Evolutionary conservation across 352 stramenopile species (phyloP).

Genomic region (Pelagophyceae sp.): DNA sequence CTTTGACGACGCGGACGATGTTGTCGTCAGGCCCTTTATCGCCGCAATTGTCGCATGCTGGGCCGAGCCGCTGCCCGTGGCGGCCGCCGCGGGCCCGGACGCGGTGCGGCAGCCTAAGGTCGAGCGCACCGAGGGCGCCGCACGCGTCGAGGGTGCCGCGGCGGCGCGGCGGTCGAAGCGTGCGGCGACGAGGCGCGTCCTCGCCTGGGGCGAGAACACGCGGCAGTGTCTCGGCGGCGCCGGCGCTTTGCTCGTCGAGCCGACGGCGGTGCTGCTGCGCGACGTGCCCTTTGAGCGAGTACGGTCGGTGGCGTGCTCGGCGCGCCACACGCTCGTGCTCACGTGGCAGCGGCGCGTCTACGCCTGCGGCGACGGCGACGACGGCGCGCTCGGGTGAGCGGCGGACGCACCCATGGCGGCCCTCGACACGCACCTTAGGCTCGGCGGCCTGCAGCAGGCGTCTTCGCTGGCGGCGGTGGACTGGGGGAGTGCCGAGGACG

Average conservation of each 20-base stretch:
- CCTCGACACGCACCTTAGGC: neutral
- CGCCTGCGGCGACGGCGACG: conserved; percentile 12
- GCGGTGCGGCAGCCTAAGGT: no score
- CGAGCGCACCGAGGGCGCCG: no score
- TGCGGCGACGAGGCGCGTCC: neutral
- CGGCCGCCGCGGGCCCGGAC: no score
- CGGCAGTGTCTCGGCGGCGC: neutral
- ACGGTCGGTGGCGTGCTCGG: neutral
- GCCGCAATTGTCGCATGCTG: no score
- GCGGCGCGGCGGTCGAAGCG: no score
- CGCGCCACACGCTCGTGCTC: conserved; percentile 17
- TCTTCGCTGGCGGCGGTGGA: neutral
- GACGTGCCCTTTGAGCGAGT: conserved; percentile 12
- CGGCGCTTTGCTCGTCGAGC: neutral
- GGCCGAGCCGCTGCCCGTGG: no score
- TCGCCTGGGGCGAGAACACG: neutral
- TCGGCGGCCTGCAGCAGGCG: neutral
- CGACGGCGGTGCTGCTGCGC: neutral
- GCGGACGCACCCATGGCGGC: neutral
- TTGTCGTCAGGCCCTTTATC: no score
- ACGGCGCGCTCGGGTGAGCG: conserved; percentile 1
- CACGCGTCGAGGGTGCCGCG: neutral
- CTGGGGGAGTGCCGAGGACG: neutral
- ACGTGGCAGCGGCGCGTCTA: neutral
- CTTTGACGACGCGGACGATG: no score